Percentiles rank a stretch among this genome's conserved stretches.
These are phyloP conservation scores for Talaromyces trachyspermus DNA, from an alignment of 495 filamentous ascomycete genomes.

Conservation along the genomic window DNA sequence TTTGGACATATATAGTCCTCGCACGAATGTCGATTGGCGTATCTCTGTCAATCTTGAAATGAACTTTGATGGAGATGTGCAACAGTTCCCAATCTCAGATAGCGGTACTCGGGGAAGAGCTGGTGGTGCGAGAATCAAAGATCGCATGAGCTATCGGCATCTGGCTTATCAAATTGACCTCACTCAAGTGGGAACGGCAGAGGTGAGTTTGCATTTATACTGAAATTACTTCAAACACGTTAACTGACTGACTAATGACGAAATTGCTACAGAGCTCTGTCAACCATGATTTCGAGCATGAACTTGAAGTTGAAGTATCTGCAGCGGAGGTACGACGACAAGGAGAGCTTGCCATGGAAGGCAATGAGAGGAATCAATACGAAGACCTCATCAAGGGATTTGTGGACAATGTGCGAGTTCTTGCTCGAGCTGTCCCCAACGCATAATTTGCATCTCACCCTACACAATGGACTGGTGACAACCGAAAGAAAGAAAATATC, in stretches of 20 bases:
- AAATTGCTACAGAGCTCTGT: conserved; percentile 13
- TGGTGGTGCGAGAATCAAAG: conserved; percentile 64
- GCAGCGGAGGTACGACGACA: conserved; percentile 60
- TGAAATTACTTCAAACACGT: not conserved
- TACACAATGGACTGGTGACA: too few species aligned
- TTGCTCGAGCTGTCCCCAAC: conserved; percentile 47
- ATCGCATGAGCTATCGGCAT: conserved; percentile 83
- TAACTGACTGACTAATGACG: not conserved
- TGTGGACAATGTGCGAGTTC: conserved; percentile 70
- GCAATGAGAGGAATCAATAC: conserved; percentile 56
- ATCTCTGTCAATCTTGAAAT: conserved; percentile 89
- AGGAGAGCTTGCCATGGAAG: conserved; percentile 49
- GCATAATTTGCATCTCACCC: too few species aligned
- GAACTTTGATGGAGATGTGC: conserved; percentile 64
- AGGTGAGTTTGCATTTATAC: conserved; percentile 41
- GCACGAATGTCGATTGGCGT: conserved; percentile 69
- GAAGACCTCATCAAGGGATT: conserved; percentile 71
- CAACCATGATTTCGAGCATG: conserved; percentile 65
- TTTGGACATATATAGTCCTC: conserved; percentile 69
- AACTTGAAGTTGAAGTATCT: conserved; percentile 80
- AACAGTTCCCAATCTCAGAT: conserved; percentile 39
- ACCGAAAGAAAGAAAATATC: too few species aligned
- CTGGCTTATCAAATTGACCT: conserved; percentile 79
- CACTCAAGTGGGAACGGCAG: conserved; percentile 67
- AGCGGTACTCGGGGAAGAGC: conserved; percentile 28